Evolutionary conservation across 1,284 basidiomycete genomes (phyloP).

Genomic region (Puccinia coronata): DNA sequence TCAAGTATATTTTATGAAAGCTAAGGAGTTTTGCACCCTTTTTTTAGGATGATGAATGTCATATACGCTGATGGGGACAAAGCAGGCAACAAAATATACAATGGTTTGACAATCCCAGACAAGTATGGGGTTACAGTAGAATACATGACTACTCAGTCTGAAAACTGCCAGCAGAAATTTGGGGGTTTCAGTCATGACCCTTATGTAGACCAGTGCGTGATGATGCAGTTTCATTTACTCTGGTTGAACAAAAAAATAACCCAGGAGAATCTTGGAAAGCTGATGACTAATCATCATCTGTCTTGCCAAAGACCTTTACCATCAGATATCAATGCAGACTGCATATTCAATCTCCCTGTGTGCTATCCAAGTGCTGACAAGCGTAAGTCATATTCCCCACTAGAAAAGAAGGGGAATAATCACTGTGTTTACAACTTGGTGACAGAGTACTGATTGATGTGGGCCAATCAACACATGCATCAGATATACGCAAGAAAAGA

Average conservation of each 20-base stretch:
- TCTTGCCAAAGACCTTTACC: constrained; percentile 9
- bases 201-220: constrained; percentile 28
- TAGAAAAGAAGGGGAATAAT: not conserved
- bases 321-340: constrained; percentile 29
- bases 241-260: no score
- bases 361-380: constrained; percentile 19
- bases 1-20: not conserved
- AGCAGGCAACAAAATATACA: constrained; percentile 27
- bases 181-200: constrained; percentile 38
- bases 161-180: constrained; percentile 30
- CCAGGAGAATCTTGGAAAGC: no score
- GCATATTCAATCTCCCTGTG: constrained; percentile 38
- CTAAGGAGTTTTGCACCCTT: not conserved
- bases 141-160: constrained; percentile 39
- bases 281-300: no score
- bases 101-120: not conserved
- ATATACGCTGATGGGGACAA: constrained; percentile 18
- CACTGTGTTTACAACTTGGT: no score
- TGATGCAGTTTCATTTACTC: no score
- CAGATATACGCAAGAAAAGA: constrained; percentile 14
- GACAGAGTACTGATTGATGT: no score
- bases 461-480: not conserved
- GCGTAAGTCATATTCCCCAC: not conserved
- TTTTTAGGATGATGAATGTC: constrained; percentile 14
- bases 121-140: constrained; percentile 38